Conservation (phyloP, 2,329 filamentous ascomycete species). For the Sporothrix luriei region DNA sequence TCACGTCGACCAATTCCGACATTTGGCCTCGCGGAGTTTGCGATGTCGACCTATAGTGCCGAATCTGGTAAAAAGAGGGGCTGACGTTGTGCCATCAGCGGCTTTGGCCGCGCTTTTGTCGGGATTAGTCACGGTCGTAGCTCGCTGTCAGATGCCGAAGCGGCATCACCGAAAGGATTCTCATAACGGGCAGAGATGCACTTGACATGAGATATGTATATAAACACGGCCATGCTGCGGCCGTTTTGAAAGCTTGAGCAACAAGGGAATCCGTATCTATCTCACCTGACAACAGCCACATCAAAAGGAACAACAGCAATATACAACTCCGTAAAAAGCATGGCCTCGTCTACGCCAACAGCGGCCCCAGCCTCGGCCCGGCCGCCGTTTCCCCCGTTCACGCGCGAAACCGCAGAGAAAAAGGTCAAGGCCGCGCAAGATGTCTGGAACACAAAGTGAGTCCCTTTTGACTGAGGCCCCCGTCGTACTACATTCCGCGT, state of each 20-base stretch:
- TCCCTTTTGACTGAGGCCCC: neutral
- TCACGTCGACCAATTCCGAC: neutral
- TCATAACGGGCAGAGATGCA: neutral
- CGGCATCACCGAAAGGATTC: neutral
- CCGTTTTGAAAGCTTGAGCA: neutral
- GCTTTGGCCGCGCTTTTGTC: neutral
- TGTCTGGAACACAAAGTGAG: constrained; percentile 76
- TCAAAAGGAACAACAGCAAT: neutral
- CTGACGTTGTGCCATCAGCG: neutral
- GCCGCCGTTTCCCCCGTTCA: constrained; percentile 71
- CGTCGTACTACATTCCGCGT: no score
- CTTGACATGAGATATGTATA: neutral
- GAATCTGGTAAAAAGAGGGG: constrained; percentile 12
- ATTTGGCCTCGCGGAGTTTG: neutral
- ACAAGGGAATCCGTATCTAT: neutral
- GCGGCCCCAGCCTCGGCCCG: constrained; percentile 35
- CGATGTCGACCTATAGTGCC: constrained; percentile 22
- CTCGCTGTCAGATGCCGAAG: neutral
- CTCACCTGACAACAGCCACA: no score
- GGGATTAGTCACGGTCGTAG: constrained; percentile 9
- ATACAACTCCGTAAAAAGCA: neutral
- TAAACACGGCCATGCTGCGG: neutral
- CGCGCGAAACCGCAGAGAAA: constrained; percentile 65
- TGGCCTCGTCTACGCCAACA: constrained; percentile 4
- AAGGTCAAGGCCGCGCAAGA: constrained; percentile 87